Evolutionary conservation across 345 rosid genomes (phyloP).

Genomic region (Hypericum androsaemum): DNA sequence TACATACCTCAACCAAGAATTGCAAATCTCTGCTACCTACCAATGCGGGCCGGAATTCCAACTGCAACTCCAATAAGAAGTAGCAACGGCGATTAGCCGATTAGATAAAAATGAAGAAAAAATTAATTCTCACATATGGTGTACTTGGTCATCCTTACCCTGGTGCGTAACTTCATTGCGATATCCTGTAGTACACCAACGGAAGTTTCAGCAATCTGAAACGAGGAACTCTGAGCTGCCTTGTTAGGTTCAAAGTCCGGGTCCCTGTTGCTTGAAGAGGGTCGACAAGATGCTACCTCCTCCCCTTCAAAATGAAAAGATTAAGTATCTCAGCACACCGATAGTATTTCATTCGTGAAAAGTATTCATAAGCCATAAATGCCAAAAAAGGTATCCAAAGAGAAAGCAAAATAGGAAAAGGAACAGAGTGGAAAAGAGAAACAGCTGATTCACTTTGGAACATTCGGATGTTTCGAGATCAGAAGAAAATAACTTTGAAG

Average conservation of each 20-base stretch:
- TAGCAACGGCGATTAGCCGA: conserved; percentile 1
- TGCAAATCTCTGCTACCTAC: conserved; percentile 59
- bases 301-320: conserved; percentile 43
- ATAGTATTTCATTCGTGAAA: background rate
- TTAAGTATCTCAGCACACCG: conserved; percentile 6
- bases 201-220: conserved; percentile 46
- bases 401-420: no score
- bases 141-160: conserved; percentile 35
- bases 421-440: no score
- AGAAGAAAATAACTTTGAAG: no score
- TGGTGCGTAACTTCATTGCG: conserved; percentile 75
- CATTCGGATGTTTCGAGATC: no score
- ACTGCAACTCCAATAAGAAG: conserved; percentile 34
- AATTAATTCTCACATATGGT: background rate
- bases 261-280: conserved; percentile 56
- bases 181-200: conserved; percentile 56
- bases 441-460: no score
- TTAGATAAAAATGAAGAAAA: conserved; percentile 6
- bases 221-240: conserved; percentile 9
- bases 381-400: no score
- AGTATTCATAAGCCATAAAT: no score
- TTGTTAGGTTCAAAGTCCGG: conserved; percentile 54
- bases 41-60: conserved; percentile 63
- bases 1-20: conserved; percentile 71
- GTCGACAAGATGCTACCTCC: conserved; percentile 40